phyloP scores from a whole-genome alignment of 225 moss, liverwort and hornwort genomes.

The Neckera pumila region DNA sequence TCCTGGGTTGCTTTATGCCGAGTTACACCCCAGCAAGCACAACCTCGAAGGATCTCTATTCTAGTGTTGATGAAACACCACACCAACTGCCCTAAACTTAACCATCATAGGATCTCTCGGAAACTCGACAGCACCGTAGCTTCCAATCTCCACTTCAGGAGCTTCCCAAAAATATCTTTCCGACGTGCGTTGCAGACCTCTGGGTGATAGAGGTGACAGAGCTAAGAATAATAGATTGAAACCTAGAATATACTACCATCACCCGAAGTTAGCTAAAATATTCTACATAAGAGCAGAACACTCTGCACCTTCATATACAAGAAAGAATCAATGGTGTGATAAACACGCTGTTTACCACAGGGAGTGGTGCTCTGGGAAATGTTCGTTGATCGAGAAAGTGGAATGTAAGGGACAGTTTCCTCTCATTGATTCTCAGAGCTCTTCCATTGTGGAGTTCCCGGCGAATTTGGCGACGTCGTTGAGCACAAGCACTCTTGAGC shows the following conservation, averaged over 20 bases:
- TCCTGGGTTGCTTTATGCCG: constrained; percentile 35
- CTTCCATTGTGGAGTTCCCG: neutral
- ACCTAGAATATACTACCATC: neutral
- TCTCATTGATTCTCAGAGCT: neutral
- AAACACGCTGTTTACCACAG: neutral
- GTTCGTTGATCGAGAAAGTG: neutral
- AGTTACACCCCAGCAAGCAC: constrained; percentile 33
- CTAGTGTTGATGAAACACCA: neutral
- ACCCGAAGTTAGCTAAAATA: neutral
- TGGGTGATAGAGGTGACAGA: neutral
- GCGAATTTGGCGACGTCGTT: neutral
- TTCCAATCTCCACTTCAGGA: neutral
- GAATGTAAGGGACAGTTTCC: neutral
- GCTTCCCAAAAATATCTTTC: constrained; percentile 21
- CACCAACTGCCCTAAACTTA: constrained; percentile 18
- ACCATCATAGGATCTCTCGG: constrained; percentile 20
- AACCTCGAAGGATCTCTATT: constrained; percentile 28
- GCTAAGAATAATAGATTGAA: neutral
- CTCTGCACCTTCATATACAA: constrained; percentile 23
- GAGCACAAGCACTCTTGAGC: neutral
- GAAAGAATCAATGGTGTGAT: neutral
- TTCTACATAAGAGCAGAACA: constrained; percentile 30
- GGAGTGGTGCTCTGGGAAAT: neutral
- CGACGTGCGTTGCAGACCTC: neutral
- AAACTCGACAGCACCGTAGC: neutral